These are phyloP conservation scores for Bjerkandera adusta DNA, from an alignment of 1,284 basidiomycete genomes.

Conservation along the genomic window DNA sequence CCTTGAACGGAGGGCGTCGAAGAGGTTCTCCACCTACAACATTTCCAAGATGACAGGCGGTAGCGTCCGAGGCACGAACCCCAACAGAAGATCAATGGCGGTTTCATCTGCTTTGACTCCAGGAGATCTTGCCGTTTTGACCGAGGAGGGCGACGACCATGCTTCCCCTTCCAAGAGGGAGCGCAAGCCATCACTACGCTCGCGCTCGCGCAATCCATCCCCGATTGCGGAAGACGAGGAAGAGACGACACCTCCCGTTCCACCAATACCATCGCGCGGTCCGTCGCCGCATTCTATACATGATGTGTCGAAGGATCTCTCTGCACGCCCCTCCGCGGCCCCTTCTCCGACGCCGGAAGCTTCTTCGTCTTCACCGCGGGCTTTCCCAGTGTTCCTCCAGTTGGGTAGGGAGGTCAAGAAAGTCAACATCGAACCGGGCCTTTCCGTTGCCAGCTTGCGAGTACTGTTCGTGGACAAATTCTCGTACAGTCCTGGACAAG, in stretches of 20 bases:
- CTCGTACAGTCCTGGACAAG: constrained; percentile 89
- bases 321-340: constrained; percentile 19
- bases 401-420: constrained; percentile 94
- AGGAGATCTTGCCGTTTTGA: constrained; percentile 65
- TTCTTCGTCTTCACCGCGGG: constrained; percentile 32
- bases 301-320: constrained; percentile 25
- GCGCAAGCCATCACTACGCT: constrained; percentile 17
- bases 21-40: constrained; percentile 95
- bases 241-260: constrained; percentile 42
- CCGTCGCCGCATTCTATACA: constrained; percentile 18
- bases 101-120: constrained; percentile 57
- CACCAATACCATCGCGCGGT: constrained; percentile 30
- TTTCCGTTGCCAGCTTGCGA: constrained; percentile 73
- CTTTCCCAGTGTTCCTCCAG: constrained; percentile 82
- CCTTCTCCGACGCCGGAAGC: constrained; percentile 21
- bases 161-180: constrained; percentile 22
- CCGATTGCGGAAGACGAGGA: constrained; percentile 39
- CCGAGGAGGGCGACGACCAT: constrained; percentile 59
- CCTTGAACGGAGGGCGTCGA: constrained; percentile 90
- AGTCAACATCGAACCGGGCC: constrained; percentile 65
- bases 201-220: constrained; percentile 29
- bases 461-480: constrained; percentile 96
- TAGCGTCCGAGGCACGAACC: constrained; percentile 36
- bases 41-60: constrained; percentile 90
- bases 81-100: constrained; percentile 66